Base-by-base conservation (phyloP, 768 basidiomycete genomes). In the Lactifluus piperatus region DNA sequence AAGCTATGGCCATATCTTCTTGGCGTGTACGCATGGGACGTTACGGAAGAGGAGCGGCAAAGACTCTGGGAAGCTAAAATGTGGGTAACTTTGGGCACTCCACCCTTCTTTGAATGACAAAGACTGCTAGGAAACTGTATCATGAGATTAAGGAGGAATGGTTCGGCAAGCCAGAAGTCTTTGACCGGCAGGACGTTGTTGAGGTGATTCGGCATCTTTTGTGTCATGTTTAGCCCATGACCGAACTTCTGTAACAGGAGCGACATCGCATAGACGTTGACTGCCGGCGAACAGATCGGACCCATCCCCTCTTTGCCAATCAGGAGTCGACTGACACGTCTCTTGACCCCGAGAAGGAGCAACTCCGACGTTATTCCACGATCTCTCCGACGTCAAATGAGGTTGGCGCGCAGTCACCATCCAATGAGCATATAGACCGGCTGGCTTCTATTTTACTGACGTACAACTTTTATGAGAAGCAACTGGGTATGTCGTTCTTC, bases 241-340 rank as follows among this genome's bases (percentile, higher is more conserved):
- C 59, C 34, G 26, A 39, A 54, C 56, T 22, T 14, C n/a, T 56
- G 29, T n/a, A 37, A 29, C 56, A 86, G 85, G 91, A 93, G 69
- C 83, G 89, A n/a, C 91, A 93, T 72, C 83, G 91, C 26, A 92
- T 93, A 65, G 91, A 98, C 67, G 97, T 99, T 57, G 97, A 98
- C 69, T 98, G 97, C 67, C 85, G 94, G 58, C 81, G 97, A 27
- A 99, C 97, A 22, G 97, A 99, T 71, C 81, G 97, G 37, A 87
- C 80, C n/a, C 95, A 98, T 65, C 85, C 91, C 5, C 77, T 97
- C 55, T 98, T 97, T 67, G 81, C 86, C 3, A 70, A 65, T 18
- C 60, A 73, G 5, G 71, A 72, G 27, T 56, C 67, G 1, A 64
- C 72, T 29, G 58, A 69, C 47, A 77, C 80, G 36, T 74, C 77